These are phyloP conservation scores for Trichoderma endophyticum DNA, from an alignment of 2,329 filamentous ascomycete species.

Conservation along the genomic window DNA sequence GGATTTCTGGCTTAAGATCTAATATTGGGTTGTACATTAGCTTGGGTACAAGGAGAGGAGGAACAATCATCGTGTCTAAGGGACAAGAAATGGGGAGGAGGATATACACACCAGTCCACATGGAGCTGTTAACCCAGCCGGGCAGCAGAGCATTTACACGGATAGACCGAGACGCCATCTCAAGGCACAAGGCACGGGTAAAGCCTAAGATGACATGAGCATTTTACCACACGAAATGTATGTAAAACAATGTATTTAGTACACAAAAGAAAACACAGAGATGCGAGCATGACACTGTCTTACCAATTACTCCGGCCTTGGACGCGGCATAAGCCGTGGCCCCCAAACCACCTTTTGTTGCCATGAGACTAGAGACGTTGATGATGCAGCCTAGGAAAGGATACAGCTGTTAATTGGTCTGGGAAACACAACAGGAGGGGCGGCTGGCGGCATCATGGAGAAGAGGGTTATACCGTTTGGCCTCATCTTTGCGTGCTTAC, in stretches of 20 bases:
- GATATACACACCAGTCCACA: conserved; percentile 63
- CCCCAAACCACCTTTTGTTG: conserved; percentile 64
- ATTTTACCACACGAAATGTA: conserved; percentile 6
- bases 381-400: conserved; percentile 63
- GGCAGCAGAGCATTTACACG: conserved; percentile 79
- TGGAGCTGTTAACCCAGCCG: conserved; percentile 77
- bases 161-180: conserved; percentile 59
- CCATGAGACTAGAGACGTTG: conserved; percentile 77
- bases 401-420: background rate
- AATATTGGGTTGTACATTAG: conserved; percentile 40
- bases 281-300: conserved; percentile 23
- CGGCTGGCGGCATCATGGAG: background rate
- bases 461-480: conserved; percentile 29
- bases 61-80: background rate
- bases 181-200: conserved; percentile 63
- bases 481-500: conserved; percentile 43
- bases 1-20: conserved; percentile 39
- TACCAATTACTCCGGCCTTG: conserved; percentile 75
- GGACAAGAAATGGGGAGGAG: conserved; percentile 19
- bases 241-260: conserved; percentile 18
- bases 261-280: conserved; percentile 14
- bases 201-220: conserved; percentile 48
- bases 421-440: background rate
- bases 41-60: conserved; percentile 20
- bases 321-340: conserved; percentile 72